Evolutionary conservation across 495 filamentous ascomycete species (phyloP).

Genomic region (Penicillium soppii): DNA sequence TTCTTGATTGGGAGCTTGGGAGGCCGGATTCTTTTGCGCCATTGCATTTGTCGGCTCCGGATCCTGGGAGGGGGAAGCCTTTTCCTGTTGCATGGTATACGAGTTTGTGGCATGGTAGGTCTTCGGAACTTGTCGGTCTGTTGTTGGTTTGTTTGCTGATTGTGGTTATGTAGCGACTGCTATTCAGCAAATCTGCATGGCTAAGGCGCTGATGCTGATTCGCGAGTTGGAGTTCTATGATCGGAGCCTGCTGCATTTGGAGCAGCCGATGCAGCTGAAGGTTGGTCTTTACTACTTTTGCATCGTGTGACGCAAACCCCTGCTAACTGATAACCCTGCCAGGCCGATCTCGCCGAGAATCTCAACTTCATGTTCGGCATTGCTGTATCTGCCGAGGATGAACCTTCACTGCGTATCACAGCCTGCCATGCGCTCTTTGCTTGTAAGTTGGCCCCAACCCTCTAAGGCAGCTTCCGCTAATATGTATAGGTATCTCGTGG

Average conservation of each 20-base stretch:
- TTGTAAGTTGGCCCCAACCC: constrained; percentile 21
- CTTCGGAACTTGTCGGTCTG: background rate
- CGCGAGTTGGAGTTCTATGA: constrained; percentile 21
- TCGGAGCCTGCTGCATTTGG: constrained; percentile 2
- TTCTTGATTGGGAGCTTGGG: constrained; percentile 31
- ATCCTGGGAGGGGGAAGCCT: constrained; percentile 29
- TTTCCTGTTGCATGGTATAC: constrained; percentile 42
- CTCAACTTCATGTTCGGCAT: constrained; percentile 41
- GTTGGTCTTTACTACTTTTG: constrained; percentile 13
- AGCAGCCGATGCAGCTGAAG: constrained; percentile 20
- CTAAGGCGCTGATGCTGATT: constrained; percentile 36
- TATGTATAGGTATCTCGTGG: constrained; percentile 33
- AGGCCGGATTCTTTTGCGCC: constrained; percentile 36
- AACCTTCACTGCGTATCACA: constrained; percentile 38
- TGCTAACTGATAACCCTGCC: background rate
- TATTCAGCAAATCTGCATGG: constrained; percentile 40
- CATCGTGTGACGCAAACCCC: background rate
- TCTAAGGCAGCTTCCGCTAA: background rate
- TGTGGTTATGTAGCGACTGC: constrained; percentile 28
- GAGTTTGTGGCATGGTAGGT: constrained; percentile 38
- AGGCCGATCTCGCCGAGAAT: constrained; percentile 31
- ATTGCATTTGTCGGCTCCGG: constrained; percentile 33
- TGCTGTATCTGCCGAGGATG: constrained; percentile 38
- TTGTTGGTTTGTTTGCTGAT: background rate
- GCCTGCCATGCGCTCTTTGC: constrained; percentile 40